Base-by-base conservation (phyloP, 163 green algal species). In the Volvox carteri region DNA sequence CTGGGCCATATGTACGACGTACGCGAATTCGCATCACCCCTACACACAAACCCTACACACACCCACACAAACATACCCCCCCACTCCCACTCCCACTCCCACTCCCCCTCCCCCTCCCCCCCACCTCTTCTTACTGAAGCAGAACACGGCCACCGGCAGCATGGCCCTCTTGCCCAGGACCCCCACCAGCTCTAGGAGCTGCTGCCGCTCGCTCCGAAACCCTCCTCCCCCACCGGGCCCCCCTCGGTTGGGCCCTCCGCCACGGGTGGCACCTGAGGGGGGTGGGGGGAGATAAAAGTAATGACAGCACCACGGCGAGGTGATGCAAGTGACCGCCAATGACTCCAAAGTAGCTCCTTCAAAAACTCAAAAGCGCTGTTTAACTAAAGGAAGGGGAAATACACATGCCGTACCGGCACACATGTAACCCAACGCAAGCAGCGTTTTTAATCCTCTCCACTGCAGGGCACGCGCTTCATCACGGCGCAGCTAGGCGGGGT, bases 141-240 rank as follows among this genome's bases (percentile, higher is more conserved):
- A 95, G 92, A 99, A 99, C 42, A 98, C 92, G 37, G 98, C 96
- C 75, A 95, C 93, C 0, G 98, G 97, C 78, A 98, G 93, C 81
- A 99, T 94, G 30, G 93, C 88, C 90, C 94, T 93, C 84, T 97
- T 97, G 35, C 94, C 90, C 42, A 98, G 94, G n/a, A 92, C 78
- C 39, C 92, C 58, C 44, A 99, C 92, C 14, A 99, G 94, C 58
- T 95, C 84, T 52, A 94, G 77, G 94, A 97, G 96, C 90, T 97
- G 92, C 37, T 88, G 92, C 52, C 90, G 88, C 90, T 98, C 97
- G 48, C 90, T 60, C 58, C 67, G 44, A 37, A 56, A 42, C 16
- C 58, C 48, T 44, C 56, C 56, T 28, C 56, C 56, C 3, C 60
- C 50, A 7, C 70, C 39, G 41, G 52, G 87, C 78, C 79, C 85